Percentiles rank a stretch among this genome's conserved stretches.
Evolutionary conservation across 2,329 filamentous ascomycete genomes (phyloP).

Genomic region (Fusarium ramigenum): DNA sequence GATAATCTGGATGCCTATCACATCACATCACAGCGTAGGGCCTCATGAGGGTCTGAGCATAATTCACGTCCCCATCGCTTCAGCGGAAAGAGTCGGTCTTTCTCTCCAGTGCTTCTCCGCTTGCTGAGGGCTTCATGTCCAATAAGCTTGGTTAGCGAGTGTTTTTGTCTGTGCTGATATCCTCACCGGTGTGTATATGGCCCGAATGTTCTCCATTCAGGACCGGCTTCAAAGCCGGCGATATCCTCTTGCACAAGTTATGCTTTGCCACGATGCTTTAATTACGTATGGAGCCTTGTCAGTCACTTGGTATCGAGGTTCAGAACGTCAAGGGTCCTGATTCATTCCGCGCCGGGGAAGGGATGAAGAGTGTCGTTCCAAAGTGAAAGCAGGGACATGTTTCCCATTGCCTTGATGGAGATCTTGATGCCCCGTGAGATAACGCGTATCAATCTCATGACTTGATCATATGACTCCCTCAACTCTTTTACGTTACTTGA

Average conservation of each 20-base stretch:
- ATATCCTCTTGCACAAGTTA: constrained; percentile 10
- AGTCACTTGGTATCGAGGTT: background rate
- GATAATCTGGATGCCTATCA: background rate
- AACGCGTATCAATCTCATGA: background rate
- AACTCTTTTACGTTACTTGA: background rate
- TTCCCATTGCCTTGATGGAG: background rate
- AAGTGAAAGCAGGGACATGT: background rate
- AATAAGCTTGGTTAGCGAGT: constrained; percentile 15
- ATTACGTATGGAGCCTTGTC: constrained; percentile 19
- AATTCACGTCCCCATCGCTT: background rate
- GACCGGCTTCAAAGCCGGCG: constrained; percentile 18
- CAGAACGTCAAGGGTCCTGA: background rate
- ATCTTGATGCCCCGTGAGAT: background rate
- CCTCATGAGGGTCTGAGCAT: constrained; percentile 11
- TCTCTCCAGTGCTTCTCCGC: constrained; percentile 35
- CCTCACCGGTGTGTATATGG: constrained; percentile 1
- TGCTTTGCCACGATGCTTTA: background rate
- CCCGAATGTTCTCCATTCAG: constrained; percentile 8
- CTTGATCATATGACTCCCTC: background rate
- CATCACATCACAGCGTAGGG: constrained; percentile 10
- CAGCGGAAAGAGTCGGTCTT: constrained; percentile 35
- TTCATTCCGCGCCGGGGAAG: background rate
- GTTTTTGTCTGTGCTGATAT: background rate
- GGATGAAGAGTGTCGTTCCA: background rate
- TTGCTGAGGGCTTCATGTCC: constrained; percentile 18